Evolutionary conservation across 225 moss, liverwort and hornwort species (phyloP).

Genomic region (Takakia lepidozioides): DNA sequence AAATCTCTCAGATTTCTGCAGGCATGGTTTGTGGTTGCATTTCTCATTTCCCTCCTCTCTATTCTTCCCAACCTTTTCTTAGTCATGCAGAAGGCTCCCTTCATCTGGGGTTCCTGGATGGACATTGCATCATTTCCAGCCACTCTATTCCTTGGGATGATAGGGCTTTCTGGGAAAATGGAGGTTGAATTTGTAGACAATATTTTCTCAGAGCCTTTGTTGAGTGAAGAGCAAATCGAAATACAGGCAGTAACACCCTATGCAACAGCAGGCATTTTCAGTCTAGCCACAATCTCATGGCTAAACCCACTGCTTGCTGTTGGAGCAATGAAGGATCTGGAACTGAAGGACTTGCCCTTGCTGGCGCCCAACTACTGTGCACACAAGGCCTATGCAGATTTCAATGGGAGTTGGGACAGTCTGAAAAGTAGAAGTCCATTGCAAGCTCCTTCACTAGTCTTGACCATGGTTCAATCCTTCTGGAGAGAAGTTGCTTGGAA

Average conservation of each 20-base stretch:
- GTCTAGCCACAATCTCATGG: slow-evolving; percentile 51
- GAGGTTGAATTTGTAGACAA: slow-evolving; percentile 22
- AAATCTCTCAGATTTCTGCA: slow-evolving; percentile 25
- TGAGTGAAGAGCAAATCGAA: slow-evolving; percentile 17
- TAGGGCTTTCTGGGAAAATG: slow-evolving; percentile 27
- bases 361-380: slow-evolving; percentile 46
- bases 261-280: slow-evolving; percentile 48
- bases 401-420: slow-evolving; percentile 56
- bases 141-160: slow-evolving; percentile 21
- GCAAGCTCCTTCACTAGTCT: slow-evolving; percentile 41
- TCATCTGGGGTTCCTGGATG: slow-evolving; percentile 17
- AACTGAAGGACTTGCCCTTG: slow-evolving; percentile 61
- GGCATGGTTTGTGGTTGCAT: slow-evolving; percentile 39
- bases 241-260: slow-evolving; percentile 38
- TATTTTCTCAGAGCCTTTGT: slow-evolving; percentile 30
- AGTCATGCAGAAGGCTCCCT: slow-evolving; percentile 2
- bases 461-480: slow-evolving; percentile 48
- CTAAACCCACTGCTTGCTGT: slow-evolving; percentile 43
- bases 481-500: slow-evolving; percentile 29
- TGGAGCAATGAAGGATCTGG: slow-evolving; percentile 56
- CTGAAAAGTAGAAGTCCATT: slow-evolving; percentile 21
- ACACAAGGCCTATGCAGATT: slow-evolving; percentile 23
- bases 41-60: slow-evolving; percentile 21
- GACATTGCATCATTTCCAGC: slow-evolving; percentile 36
- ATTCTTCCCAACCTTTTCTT: slow-evolving; percentile 16